Conservation (phyloP, 2,329 filamentous ascomycete species). For the Sporothrix variecibatus region DNA sequence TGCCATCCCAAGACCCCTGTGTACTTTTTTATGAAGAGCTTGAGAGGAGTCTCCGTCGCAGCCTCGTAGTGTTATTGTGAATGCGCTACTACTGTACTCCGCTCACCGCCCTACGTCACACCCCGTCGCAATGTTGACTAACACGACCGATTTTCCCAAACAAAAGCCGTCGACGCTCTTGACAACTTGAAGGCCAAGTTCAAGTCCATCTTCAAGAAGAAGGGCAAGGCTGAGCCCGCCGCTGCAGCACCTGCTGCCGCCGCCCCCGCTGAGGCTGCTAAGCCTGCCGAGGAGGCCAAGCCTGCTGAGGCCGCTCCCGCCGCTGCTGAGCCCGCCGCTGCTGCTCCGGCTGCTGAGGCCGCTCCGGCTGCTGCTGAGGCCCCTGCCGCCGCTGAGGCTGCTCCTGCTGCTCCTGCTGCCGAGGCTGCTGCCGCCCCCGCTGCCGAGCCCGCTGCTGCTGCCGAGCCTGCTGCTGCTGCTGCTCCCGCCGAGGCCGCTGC, state of each 20-base stretch:
- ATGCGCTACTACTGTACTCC: not conserved
- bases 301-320: conserved; percentile 29
- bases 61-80: not conserved
- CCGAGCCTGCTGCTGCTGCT: conserved; percentile 3
- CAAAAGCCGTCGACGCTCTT: conserved; percentile 51
- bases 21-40: not conserved
- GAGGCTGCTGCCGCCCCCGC: conserved; percentile 31
- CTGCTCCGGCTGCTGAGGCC: conserved; percentile 21
- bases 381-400: conserved; percentile 15
- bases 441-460: conserved; percentile 12
- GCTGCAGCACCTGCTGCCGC: conserved; percentile 27
- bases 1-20: conserved; percentile 29
- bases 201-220: conserved; percentile 56
- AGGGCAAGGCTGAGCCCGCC: conserved; percentile 33
- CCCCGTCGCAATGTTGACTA: not conserved
- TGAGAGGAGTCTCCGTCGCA: not conserved
- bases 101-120: not conserved
- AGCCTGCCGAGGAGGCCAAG: conserved; percentile 32
- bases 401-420: conserved; percentile 31
- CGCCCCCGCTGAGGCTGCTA: conserved; percentile 19
- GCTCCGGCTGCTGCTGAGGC: not conserved
- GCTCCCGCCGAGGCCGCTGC: conserved; percentile 24
- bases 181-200: conserved; percentile 60
- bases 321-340: conserved; percentile 32
- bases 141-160: not conserved